Conservation (phyloP, 2,329 filamentous ascomycete genomes). For the Fusarium penzigii region DNA sequence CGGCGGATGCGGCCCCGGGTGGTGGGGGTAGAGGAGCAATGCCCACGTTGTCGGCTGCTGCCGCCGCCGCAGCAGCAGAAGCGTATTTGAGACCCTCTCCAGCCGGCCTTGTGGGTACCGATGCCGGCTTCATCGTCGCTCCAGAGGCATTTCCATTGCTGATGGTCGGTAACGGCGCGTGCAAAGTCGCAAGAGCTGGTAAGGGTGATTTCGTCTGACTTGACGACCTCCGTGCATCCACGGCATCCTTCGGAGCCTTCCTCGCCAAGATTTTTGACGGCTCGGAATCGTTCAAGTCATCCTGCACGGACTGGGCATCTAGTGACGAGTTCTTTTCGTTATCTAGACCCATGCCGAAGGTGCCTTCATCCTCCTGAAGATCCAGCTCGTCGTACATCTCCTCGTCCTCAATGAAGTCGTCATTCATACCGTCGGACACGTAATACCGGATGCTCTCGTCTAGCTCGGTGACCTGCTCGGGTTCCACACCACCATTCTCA, state of each 20-base stretch:
- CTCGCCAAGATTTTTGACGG: constrained; percentile 47
- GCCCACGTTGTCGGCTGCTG: constrained; percentile 86
- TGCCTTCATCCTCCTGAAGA: constrained; percentile 87
- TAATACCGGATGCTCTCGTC: constrained; percentile 96
- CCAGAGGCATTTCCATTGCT: constrained; percentile 58
- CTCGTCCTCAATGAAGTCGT: constrained; percentile 93
- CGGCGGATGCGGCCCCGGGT: constrained; percentile 58
- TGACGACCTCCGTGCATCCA: constrained; percentile 67
- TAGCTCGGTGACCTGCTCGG: constrained; percentile 81
- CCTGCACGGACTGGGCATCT: constrained; percentile 88
- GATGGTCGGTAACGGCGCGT: constrained; percentile 67
- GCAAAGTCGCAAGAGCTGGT: constrained; percentile 87
- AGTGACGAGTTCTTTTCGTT: constrained; percentile 92
- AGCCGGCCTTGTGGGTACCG: constrained; percentile 78
- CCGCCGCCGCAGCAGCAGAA: constrained; percentile 90
- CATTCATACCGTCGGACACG: constrained; percentile 82
- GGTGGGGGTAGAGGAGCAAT: constrained; percentile 93
- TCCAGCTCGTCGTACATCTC: constrained; percentile 93
- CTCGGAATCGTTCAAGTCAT: constrained; percentile 63
- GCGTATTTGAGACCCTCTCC: constrained; percentile 96
- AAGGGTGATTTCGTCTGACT: constrained; percentile 91
- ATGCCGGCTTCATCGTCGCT: constrained; percentile 86
- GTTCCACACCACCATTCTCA: constrained; percentile 89
- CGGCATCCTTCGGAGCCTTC: constrained; percentile 62
- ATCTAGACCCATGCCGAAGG: constrained; percentile 78